Evolutionary conservation across 495 filamentous ascomycete genomes (phyloP).

Genomic region (Xylaria venustula): DNA sequence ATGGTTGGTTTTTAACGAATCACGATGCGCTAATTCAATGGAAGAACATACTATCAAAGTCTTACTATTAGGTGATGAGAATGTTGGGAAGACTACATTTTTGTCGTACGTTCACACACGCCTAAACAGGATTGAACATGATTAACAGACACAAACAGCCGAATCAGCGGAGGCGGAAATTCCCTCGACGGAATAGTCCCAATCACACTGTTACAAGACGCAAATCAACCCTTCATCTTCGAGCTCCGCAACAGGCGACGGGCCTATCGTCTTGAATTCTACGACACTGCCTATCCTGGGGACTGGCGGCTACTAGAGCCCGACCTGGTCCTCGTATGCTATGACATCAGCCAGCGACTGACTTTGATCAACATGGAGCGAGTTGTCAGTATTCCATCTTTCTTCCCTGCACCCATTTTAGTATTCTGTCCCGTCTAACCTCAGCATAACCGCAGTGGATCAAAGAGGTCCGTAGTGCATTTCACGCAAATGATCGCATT

Average conservation of each 20-base stretch:
- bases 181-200: conserved; percentile 33
- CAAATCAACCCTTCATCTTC: conserved; percentile 82
- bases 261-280: conserved; percentile 71
- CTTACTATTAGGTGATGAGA: conserved; percentile 75
- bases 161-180: conserved; percentile 46
- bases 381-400: conserved; percentile 44
- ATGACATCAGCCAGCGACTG: conserved; percentile 68
- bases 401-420: background rate
- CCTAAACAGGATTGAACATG: background rate
- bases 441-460: conserved; percentile 56
- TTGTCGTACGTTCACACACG: conserved; percentile 60
- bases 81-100: conserved; percentile 85
- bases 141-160: conserved; percentile 23
- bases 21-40: conserved; percentile 26
- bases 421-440: conserved; percentile 16
- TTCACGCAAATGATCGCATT: conserved; percentile 55
- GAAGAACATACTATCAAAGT: conserved; percentile 58
- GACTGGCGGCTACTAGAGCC: conserved; percentile 73
- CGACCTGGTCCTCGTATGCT: conserved; percentile 75
- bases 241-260: conserved; percentile 61
- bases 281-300: conserved; percentile 73
- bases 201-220: conserved; percentile 64
- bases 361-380: conserved; percentile 62
- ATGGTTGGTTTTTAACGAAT: background rate
- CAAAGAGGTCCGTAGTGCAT: conserved; percentile 61